Percentiles rank a stretch among this genome's conserved stretches.
Conservation (phyloP, 2,329 filamentous ascomycete genomes). For the Alternaria sp. region DNA sequence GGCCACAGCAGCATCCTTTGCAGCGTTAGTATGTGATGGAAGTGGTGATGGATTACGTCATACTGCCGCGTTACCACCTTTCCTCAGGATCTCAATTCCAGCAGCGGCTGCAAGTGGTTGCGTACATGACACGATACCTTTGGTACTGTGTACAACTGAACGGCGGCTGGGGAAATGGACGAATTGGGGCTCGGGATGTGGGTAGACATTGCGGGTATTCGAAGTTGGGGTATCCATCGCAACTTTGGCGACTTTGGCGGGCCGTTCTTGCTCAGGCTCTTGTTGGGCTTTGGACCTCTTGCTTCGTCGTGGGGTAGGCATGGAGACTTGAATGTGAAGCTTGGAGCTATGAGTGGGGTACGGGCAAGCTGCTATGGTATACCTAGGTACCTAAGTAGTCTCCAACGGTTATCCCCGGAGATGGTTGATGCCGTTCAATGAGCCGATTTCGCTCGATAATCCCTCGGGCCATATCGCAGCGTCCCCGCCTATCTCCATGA, state of each 20-base stretch:
- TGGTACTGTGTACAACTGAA: conserved; percentile 91
- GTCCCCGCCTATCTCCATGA: conserved; percentile 12
- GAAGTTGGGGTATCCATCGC: conserved; percentile 9
- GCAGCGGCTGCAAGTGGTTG: conserved; percentile 90
- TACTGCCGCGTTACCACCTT: conserved; percentile 92
- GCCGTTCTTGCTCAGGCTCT: neutral
- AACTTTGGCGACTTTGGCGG: neutral
- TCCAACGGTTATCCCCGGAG: conserved; percentile 39
- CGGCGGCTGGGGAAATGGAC: conserved; percentile 76
- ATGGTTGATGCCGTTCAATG: conserved; percentile 26
- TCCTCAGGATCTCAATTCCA: conserved; percentile 81
- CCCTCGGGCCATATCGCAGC: conserved; percentile 22
- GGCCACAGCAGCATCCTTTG: conserved; percentile 91
- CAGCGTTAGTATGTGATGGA: conserved; percentile 1
- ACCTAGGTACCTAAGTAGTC: conserved; percentile 11
- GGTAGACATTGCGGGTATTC: conserved; percentile 53
- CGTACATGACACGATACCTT: conserved; percentile 87
- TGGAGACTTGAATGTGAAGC: conserved; percentile 3
- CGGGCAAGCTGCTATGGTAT: conserved; percentile 3
- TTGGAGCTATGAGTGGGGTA: conserved; percentile 8
- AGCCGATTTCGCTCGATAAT: conserved; percentile 32
- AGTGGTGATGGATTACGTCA: conserved; percentile 46
- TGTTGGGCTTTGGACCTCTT: conserved; percentile 18
- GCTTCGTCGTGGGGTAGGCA: conserved; percentile 20
- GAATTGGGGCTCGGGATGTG: conserved; percentile 60